phyloP scores from a whole-genome alignment of 2,329 filamentous ascomycete species.

The Xylaria hypoxylon region DNA sequence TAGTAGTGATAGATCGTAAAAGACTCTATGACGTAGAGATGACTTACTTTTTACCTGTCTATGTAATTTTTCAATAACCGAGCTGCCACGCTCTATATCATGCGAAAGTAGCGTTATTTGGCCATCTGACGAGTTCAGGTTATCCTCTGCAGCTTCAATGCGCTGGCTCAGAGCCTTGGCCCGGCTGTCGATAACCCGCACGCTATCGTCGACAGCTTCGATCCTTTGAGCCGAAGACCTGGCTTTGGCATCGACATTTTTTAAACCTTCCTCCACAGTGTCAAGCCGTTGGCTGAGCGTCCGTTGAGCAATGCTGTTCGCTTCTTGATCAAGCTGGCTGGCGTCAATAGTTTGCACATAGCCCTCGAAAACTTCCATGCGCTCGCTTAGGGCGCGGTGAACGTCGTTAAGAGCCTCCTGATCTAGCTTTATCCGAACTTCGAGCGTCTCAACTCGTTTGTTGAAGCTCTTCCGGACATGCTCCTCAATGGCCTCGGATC shows the following conservation, averaged over 20 bases:
- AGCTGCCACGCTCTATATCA: conserved; percentile 44
- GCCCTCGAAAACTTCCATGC: conserved; percentile 45
- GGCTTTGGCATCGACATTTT: conserved; percentile 40
- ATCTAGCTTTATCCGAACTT: conserved; percentile 45
- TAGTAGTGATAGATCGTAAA: background rate
- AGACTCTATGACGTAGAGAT: background rate
- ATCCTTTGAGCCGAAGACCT: conserved; percentile 43
- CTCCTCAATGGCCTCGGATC: conserved; percentile 40
- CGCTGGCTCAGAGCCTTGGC: conserved; percentile 45
- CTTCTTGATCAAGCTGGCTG: conserved; percentile 48
- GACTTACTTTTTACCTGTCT: conserved; percentile 44
- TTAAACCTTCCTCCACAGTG: conserved; percentile 39
- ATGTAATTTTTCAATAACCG: conserved; percentile 44
- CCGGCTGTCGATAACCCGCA: conserved; percentile 45
- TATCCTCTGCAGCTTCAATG: conserved; percentile 45
- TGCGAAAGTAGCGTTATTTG: conserved; percentile 46
- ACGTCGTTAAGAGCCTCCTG: conserved; percentile 44
- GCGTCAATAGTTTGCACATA: conserved; percentile 44
- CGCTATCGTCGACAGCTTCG: conserved; percentile 46
- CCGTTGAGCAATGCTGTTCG: conserved; percentile 41
- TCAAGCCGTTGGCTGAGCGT: conserved; percentile 44
- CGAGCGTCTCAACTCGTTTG: conserved; percentile 43
- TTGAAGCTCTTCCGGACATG: conserved; percentile 42
- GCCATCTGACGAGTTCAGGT: conserved; percentile 41
- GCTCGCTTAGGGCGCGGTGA: conserved; percentile 41